A percentile compares a stretch with the other conserved stretches of the same genome.
Conservation (phyloP, 31 red algal species). For the Porphyra umbilicalis region DNA sequence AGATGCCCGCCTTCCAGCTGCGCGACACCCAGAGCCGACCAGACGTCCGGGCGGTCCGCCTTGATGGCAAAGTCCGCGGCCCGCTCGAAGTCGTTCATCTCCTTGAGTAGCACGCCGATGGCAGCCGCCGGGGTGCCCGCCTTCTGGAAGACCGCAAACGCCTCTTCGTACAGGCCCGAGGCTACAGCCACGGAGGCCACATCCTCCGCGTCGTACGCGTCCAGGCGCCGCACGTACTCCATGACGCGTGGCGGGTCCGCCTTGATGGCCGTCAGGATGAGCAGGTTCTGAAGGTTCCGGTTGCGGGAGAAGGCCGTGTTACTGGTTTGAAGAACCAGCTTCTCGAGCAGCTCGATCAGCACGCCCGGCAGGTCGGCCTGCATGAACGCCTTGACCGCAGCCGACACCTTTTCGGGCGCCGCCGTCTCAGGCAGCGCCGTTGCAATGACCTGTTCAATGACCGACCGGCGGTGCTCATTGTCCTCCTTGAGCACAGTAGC, state of each 20-base stretch:
- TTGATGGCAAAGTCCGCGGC: slow-evolving; percentile 87
- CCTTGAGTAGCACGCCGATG: slow-evolving; percentile 63
- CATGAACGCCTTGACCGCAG: slow-evolving; percentile 96
- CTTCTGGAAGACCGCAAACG: slow-evolving; percentile 77
- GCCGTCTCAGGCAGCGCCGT: slow-evolving; percentile 77
- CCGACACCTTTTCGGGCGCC: slow-evolving; percentile 82
- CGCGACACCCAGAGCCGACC: slow-evolving; percentile 79
- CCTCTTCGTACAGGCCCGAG: slow-evolving; percentile 85
- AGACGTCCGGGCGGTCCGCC: slow-evolving; percentile 77
- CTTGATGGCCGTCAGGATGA: slow-evolving; percentile 94
- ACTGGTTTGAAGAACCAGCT: slow-evolving; percentile 77
- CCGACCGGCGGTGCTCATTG: slow-evolving; percentile 70
- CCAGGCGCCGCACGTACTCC: slow-evolving; percentile 89
- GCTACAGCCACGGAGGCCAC: slow-evolving; percentile 80
- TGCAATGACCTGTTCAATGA: slow-evolving; percentile 89
- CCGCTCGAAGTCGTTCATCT: slow-evolving; percentile 77
- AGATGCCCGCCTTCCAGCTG: slow-evolving; percentile 68
- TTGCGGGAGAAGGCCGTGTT: slow-evolving; percentile 85
- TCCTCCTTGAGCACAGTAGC: slow-evolving; percentile 72
- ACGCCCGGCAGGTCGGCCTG: slow-evolving; percentile 86
- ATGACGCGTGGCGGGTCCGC: slow-evolving; percentile 79
- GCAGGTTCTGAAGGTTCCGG: slow-evolving; percentile 94
- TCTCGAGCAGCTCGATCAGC: slow-evolving; percentile 97
- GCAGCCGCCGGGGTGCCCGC: slow-evolving; percentile 28
- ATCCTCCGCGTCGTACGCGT: slow-evolving; percentile 90